These are phyloP conservation scores for Cercospora sp. DNA, from an alignment of 2,329 filamentous ascomycete species.

Conservation along the genomic window DNA sequence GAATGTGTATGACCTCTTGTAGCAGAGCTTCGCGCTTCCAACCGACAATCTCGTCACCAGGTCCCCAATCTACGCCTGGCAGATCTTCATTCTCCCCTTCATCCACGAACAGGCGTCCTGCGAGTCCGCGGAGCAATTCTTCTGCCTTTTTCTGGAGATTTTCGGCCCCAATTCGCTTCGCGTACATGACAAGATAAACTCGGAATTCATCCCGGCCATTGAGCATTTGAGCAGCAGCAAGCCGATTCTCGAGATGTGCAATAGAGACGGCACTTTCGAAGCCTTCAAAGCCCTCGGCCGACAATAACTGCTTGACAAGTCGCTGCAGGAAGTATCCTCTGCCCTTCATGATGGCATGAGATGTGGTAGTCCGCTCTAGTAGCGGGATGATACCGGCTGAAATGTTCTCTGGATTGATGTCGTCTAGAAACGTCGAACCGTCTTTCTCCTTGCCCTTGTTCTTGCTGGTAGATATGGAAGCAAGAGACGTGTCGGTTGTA, in stretches of 20 bases:
- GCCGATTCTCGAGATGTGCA: constrained; percentile 90
- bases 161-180: constrained; percentile 90
- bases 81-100: constrained; percentile 52
- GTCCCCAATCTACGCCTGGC: constrained; percentile 63
- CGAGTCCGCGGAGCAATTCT: constrained; percentile 78
- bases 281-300: constrained; percentile 85
- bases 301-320: constrained; percentile 84
- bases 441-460: constrained; percentile 23
- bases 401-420: constrained; percentile 60
- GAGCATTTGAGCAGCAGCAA: constrained; percentile 83
- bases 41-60: constrained; percentile 75
- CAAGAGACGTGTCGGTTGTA: constrained; percentile 86
- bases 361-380: constrained; percentile 91
- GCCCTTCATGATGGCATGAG: constrained; percentile 86
- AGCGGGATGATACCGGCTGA: constrained; percentile 92
- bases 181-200: constrained; percentile 96
- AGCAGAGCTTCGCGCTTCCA: constrained; percentile 87
- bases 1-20: constrained; percentile 86
- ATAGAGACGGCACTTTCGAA: constrained; percentile 91
- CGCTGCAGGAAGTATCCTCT: constrained; percentile 88
- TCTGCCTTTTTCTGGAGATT: constrained; percentile 86
- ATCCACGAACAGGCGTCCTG: constrained; percentile 69
- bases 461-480: constrained; percentile 69
- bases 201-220: constrained; percentile 90
- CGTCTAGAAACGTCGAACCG: constrained; percentile 53